Percentiles rank a stretch among this genome's conserved stretches.
Conservation (phyloP, 2,329 filamentous ascomycete genomes). For the Clarireedia homoeocarpa region DNA sequence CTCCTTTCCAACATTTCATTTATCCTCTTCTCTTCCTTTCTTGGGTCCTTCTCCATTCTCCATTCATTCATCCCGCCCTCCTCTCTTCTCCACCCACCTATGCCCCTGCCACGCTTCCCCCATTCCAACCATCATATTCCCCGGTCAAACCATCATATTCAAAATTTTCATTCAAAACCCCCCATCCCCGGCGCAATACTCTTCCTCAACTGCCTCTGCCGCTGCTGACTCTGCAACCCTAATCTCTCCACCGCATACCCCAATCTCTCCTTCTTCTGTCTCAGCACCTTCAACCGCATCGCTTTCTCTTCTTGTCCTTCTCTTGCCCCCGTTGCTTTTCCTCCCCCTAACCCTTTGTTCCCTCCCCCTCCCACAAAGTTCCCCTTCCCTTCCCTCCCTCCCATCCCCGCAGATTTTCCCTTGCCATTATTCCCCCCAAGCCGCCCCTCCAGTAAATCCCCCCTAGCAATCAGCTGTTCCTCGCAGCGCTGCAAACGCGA, state of each 20-base stretch:
- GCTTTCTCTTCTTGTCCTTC: constrained; percentile 20
- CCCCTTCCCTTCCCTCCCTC: constrained; percentile 33
- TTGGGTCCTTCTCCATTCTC: too few species aligned
- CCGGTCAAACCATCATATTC: background rate
- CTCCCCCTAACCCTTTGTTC: constrained; percentile 13
- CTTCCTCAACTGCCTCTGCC: constrained; percentile 63
- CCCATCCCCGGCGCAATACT: constrained; percentile 48
- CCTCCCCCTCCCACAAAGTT: background rate
- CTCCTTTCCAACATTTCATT: background rate
- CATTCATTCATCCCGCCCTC: too few species aligned
- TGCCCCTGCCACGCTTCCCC: background rate
- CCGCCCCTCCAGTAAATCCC: constrained; percentile 57
- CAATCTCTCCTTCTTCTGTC: constrained; percentile 62
- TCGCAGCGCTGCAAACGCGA: constrained; percentile 61
- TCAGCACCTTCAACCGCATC: constrained; percentile 49
- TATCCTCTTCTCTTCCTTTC: background rate
- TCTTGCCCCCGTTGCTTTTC: constrained; percentile 10
- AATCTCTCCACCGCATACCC: constrained; percentile 63
- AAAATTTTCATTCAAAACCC: background rate
- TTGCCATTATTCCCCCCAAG: constrained; percentile 37
- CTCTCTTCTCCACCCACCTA: background rate
- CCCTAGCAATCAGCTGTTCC: constrained; percentile 55
- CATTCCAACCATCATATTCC: background rate
- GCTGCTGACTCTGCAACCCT: constrained; percentile 58
- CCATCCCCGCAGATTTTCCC: constrained; percentile 33